Evolutionary conservation across 306 rosid species (phyloP).

Genomic region (Quercus suber): DNA sequence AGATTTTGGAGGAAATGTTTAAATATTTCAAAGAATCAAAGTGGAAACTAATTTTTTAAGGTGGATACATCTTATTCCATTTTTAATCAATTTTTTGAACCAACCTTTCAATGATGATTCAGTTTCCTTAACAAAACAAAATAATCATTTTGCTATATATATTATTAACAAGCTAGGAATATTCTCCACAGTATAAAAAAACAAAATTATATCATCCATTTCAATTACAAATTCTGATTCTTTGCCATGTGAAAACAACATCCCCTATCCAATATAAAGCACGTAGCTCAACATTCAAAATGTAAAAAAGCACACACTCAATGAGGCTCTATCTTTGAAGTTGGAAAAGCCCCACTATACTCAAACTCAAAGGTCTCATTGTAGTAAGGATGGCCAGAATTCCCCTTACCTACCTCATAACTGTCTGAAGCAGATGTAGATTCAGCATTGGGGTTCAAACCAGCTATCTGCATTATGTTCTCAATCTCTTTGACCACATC

Average conservation of each 20-base stretch:
- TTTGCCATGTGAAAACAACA: neutral
- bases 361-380: neutral
- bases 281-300: neutral
- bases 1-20: too few species aligned
- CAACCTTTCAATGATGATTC: too few species aligned
- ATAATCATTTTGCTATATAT: neutral
- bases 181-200: neutral
- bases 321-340: slow-evolving; percentile 2
- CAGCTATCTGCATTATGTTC: slow-evolving; percentile 29
- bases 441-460: slow-evolving; percentile 21
- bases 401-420: slow-evolving; percentile 7
- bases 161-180: neutral
- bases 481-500: slow-evolving; percentile 46
- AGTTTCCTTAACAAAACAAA: too few species aligned
- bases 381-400: slow-evolving; percentile 15
- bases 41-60: too few species aligned
- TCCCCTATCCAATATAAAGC: neutral
- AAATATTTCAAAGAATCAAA: too few species aligned
- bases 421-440: slow-evolving; percentile 28
- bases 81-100: too few species aligned
- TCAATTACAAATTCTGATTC: neutral
- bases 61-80: too few species aligned
- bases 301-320: neutral
- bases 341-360: slow-evolving; percentile 20
- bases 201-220: neutral